Percentiles rank a stretch among this genome's conserved stretches.
phyloP scores from a whole-genome alignment of 257 asterid species.

The Fraxinus quadrangulata region DNA sequence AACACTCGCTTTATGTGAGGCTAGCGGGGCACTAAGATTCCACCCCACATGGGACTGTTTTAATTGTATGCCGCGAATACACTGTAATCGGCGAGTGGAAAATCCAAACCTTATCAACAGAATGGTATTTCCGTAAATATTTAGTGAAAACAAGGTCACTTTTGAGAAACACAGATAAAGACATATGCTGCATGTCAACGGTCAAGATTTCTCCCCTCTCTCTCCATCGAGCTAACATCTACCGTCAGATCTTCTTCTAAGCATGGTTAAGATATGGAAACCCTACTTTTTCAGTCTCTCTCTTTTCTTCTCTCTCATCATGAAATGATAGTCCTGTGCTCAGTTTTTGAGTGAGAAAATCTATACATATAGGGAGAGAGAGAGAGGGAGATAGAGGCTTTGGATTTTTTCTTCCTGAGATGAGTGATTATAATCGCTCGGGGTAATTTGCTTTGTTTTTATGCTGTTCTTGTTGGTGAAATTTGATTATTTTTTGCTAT shows the following conservation, averaged over 20 bases:
- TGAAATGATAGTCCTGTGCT: constrained; percentile 3
- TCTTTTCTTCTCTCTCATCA: not conserved
- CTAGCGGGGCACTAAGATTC: not conserved
- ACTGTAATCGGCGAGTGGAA: too few relatives aligned
- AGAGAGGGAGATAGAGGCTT: constrained; percentile 4
- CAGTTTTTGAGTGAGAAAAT: not conserved
- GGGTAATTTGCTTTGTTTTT: not conserved
- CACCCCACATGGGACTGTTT: too few relatives aligned
- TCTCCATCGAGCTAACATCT: constrained; percentile 3
- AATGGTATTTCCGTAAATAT: constrained; percentile 7
- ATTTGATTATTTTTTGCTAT: not conserved
- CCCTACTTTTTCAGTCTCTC: not conserved
- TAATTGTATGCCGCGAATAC: too few relatives aligned
- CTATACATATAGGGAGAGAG: not conserved
- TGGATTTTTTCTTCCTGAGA: not conserved
- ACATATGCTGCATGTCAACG: constrained; percentile 3
- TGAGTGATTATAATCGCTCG: not conserved
- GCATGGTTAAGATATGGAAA: constrained; percentile 15
- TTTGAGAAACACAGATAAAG: constrained; percentile 11
- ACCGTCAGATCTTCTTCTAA: constrained; percentile 19
- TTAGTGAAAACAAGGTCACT: not conserved
- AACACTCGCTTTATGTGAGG: not conserved
- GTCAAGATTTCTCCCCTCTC: constrained; percentile 22
- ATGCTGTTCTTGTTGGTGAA: not conserved
- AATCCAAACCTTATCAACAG: constrained; percentile 12